Evolutionary conservation across 2,329 filamentous ascomycete genomes (phyloP).

Genomic region (Claviceps paspali): DNA sequence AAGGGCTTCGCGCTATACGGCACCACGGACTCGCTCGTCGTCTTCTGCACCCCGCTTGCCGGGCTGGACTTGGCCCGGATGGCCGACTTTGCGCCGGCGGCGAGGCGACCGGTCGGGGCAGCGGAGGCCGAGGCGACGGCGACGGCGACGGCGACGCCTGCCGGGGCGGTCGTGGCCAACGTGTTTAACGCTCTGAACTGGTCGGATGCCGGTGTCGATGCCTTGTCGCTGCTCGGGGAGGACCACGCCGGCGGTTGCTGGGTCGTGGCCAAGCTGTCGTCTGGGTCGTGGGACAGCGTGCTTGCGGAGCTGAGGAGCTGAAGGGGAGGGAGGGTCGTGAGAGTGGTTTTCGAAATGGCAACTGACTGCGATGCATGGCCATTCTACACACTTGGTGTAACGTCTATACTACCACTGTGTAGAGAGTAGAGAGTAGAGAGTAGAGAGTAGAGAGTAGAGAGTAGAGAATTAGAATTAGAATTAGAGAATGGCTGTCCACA

Average conservation of each 20-base stretch:
- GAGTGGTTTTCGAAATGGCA: too few species aligned
- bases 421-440: too few species aligned
- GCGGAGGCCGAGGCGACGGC: neutral
- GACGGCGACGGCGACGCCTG: neutral
- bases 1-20: slow-evolving; percentile 2
- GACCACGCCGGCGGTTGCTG: neutral
- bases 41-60: slow-evolving; percentile 2
- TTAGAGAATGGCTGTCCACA: too few species aligned
- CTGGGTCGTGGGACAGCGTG: neutral
- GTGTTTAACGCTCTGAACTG: slow-evolving; percentile 1
- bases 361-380: too few species aligned
- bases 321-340: too few species aligned
- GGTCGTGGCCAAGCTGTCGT: slow-evolving; percentile 3
- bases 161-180: neutral
- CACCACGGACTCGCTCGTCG: neutral
- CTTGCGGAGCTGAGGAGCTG: neutral
- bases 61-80: slow-evolving; percentile 1
- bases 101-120: too few species aligned
- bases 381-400: too few species aligned
- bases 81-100: slow-evolving; percentile 3
- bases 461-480: too few species aligned
- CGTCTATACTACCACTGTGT: too few species aligned
- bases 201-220: slow-evolving; percentile 2
- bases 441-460: too few species aligned
- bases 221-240: neutral